Evolutionary conservation across 2,329 filamentous ascomycete species (phyloP), one percentile per base, ranked within the genome.

Genomic region (Cytospora schulzeri): DNA sequence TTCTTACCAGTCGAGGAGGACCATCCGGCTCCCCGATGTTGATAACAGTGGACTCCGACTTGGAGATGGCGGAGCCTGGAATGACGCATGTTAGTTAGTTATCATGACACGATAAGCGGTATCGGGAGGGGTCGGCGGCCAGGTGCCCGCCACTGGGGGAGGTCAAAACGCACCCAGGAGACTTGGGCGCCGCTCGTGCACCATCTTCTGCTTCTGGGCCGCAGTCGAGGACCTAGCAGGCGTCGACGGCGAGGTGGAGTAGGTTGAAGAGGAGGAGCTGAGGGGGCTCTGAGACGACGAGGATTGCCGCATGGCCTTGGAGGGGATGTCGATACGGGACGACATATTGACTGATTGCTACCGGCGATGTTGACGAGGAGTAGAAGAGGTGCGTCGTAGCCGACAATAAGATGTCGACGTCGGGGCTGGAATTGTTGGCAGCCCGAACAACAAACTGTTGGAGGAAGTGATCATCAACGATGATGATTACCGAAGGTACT

Each of bases 1-100:
- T 31, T 73, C 87, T 75, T 78, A 92, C 89, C 78, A 93, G 79
- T 62, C 89, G 83, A 68, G 89, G 88, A 68, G 87, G 85, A n/a
- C 87, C 88, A 68, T 92, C 89, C 28, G 87, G 86, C 68, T 90
- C 85, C 51, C 89, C 90, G 69, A 94, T 87, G 74, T 93, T 91
- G 75, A 93, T 87, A 55, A 92, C 89, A n/a, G 88, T 92, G 72
- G 89, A 89, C 76, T 93, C 89, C 70, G 90, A 85, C 74, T 91
- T 88, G 53, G 87, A 87, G 67, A 93, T 81, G 22, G 90, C 88
- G 51, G 86, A 84, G 75, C 90, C 90, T 92, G 69, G 29, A 29
- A 66, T 62, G 65, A 62, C 63, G 58, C 66, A 63, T 53, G 53
- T 68, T 68, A 59, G 53, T 68, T 68, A 59, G 72, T 63, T 53